Base-by-base conservation (phyloP, 805 yeast species). In the Candida nanaspora region DNA sequence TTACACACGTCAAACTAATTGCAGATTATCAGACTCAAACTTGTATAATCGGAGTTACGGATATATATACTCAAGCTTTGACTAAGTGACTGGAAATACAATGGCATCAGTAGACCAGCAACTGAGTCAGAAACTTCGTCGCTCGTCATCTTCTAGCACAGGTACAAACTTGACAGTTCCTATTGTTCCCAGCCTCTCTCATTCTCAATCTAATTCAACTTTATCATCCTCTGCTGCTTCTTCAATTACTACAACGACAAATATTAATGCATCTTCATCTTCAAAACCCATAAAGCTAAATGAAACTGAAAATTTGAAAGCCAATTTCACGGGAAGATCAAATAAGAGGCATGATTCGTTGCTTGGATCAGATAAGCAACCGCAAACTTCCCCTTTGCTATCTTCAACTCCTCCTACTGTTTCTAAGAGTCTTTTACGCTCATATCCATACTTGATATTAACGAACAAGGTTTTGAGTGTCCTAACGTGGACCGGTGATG, bases 401-500 rank as follows among this genome's bases (percentile, higher is more conserved):
- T 78, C 87, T 2, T 78, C 87, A 1, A 93, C 98, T 0, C 98
- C 98, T 2, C 93, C 96, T 2, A 77, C 88, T 1, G 86, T 91
- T 13, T 81, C 95, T 25, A 84, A 86, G 51, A 86, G 93, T 3
- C 69, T 91, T 39, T 76, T 88, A 31, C 72, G 78, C 45, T 78
- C 95, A 9, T 89, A 91, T 57, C 98, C 98, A 2, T 86, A 86
- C 56, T 67, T 91, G 33, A 70, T 85, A 31, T 74, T 84, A 1
- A 76, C 80, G 9, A 87, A 89, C 58, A 78, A 80, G 48, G 46
- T 76, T 2, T 67, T 88, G 41, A 80, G 86, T 33, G 69, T 88
- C 31, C 60, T 86, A 29, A 89, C 98, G 0, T 91, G 98, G 98
- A 85, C 97, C 2, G 80, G 80, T 46, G 89, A 84, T 29, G 93